phyloP scores from a whole-genome alignment of 1,284 basidiomycete species.

The Ustilago crameri region DNA sequence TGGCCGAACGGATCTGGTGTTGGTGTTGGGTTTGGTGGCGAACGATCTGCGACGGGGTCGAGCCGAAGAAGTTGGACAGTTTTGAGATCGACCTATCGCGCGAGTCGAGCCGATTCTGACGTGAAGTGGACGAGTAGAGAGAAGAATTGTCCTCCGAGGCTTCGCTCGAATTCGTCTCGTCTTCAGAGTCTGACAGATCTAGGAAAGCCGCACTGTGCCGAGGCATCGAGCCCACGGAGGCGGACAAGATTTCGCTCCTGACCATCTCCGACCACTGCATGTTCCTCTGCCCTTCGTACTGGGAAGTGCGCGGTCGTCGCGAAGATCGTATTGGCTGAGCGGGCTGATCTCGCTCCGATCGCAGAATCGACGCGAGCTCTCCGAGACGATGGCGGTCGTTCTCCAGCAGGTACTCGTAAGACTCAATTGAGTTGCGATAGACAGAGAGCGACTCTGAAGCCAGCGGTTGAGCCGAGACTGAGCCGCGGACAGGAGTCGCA shows the following conservation, averaged over 20 bases:
- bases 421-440: constrained; percentile 38
- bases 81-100: constrained; percentile 42
- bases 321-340: constrained; percentile 8
- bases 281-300: background rate
- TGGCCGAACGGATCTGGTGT: constrained; percentile 3
- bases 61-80: constrained; percentile 43
- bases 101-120: constrained; percentile 8
- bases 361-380: constrained; percentile 40
- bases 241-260: constrained; percentile 1
- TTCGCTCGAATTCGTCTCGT: constrained; percentile 21
- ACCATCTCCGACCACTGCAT: background rate
- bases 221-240: constrained; percentile 11
- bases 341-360: background rate
- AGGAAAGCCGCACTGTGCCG: constrained; percentile 33
- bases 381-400: constrained; percentile 21
- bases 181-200: constrained; percentile 39
- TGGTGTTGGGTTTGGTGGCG: constrained; percentile 16
- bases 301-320: constrained; percentile 18
- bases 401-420: constrained; percentile 35
- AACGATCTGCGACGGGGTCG: constrained; percentile 41
- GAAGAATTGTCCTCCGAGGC: constrained; percentile 25
- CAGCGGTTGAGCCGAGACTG: too few species aligned
- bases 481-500: background rate
- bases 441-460: constrained; percentile 17
- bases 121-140: constrained; percentile 12